Evolutionary conservation across 352 stramenopile species (phyloP), one percentile per base, ranked within the genome.

Genomic region (Globisporangium cylindrosporum): DNA sequence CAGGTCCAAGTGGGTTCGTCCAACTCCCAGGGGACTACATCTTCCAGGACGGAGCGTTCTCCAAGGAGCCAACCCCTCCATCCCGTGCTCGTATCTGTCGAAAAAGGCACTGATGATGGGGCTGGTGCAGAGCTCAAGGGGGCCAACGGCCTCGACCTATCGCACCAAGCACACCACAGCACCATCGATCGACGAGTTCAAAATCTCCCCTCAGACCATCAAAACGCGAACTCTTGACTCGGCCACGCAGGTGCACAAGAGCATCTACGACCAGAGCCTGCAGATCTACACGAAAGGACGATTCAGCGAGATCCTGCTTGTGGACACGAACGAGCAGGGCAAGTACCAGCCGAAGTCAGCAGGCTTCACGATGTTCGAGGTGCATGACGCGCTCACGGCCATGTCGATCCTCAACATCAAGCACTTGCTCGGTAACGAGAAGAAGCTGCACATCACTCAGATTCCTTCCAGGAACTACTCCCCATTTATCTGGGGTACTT

Each of bases 11-110:
- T 15, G 80, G 72, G 4, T 68, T 73, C 10, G 65, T 87, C 8
- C 66, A 75, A 20, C 57, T 88, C 22, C 77, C 78, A 22, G 78
- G 73, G 41, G 82, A 88, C 71, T 84, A 80, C 62, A 55, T 88
- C 18, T 88, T 88, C 32, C 58, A 78, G 15, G 70, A 75, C 4
- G 75, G 69, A 32, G 79, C 76, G 0, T 84, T 87, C 48, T 69
- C 72, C 1, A 59, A 68, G 1, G 69, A 75, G 8, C 76, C 70
- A 0, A 46, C n/a, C n/a, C n/a, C n/a, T n/a, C n/a, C n/a, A n/a
- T 78, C 12, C 59, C 71, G 32, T 82, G 84, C 29, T 54, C 62
- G 12, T 87, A 84, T 51, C 66, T 71, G 0, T 59, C 77, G 9
- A 73, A 78, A 36, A 73, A 77, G 24, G 80, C 80, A 4, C 24